Conservation (phyloP, 768 basidiomycete genomes). For the Tremella yokohamensis region DNA sequence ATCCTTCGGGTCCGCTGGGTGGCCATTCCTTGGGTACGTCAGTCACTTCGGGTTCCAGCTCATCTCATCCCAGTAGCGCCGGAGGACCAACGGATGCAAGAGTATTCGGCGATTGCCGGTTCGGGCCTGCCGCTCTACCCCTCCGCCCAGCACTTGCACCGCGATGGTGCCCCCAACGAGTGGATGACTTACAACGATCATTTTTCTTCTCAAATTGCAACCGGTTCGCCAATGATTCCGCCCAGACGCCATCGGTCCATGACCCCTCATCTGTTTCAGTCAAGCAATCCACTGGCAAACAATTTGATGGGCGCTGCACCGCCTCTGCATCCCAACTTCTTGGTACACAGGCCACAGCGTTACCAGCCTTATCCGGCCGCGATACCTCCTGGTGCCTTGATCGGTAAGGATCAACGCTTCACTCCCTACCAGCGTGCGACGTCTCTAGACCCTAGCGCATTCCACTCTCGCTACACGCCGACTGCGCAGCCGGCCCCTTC, state of each 20-base stretch:
- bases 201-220: neutral
- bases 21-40: too few relatives aligned
- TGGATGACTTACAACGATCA: neutral
- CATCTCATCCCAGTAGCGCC: too few relatives aligned
- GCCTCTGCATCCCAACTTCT: neutral
- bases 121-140: too few relatives aligned
- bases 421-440: conserved; percentile 9
- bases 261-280: conserved; percentile 16
- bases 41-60: too few relatives aligned
- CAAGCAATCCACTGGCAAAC: conserved; percentile 4
- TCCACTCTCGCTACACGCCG: conserved; percentile 4
- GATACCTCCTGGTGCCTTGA: neutral
- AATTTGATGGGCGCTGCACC: neutral
- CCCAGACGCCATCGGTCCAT: conserved; percentile 25
- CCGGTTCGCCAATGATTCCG: neutral
- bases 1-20: too few relatives aligned
- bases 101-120: too few relatives aligned
- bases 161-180: neutral
- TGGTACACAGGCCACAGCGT: conserved; percentile 3
- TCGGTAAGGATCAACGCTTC: conserved; percentile 1
- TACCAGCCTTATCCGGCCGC: conserved; percentile 8
- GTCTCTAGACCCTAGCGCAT: conserved; percentile 19
- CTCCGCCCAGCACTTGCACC: too few relatives aligned
- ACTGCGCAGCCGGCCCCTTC: neutral
- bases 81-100: too few relatives aligned